phyloP scores from a whole-genome alignment of 257 asterid species.

The Solanum chiquidenum region DNA sequence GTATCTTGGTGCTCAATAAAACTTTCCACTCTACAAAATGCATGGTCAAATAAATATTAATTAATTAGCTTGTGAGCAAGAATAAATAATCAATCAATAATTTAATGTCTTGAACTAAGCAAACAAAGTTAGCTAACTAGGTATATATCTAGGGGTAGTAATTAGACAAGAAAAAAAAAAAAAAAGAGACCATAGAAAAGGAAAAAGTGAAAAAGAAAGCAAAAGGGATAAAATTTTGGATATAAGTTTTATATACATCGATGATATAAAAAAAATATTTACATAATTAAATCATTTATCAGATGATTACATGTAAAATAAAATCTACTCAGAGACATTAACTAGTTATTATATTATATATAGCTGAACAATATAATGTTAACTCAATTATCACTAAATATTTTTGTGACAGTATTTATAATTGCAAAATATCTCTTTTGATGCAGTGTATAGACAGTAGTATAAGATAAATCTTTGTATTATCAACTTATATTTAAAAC shows the following conservation, averaged over 20 bases:
- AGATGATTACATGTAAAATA: neutral
- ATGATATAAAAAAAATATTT: neutral
- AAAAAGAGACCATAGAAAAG: neutral
- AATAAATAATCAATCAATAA: neutral
- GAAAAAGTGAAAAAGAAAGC: neutral
- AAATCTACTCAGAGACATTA: too few relatives aligned
- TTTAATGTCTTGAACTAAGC: neutral
- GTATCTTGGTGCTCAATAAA: slow-evolving; percentile 76
- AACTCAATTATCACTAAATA: too few relatives aligned
- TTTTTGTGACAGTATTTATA: too few relatives aligned
- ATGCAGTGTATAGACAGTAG: too few relatives aligned
- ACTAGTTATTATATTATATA: too few relatives aligned
- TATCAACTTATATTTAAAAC: neutral
- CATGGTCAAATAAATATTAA: neutral
- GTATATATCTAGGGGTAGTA: neutral
- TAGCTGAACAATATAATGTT: too few relatives aligned
- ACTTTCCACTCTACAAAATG: slow-evolving; percentile 52
- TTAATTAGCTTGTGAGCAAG: neutral
- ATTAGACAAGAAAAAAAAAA: neutral
- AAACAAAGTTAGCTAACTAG: neutral
- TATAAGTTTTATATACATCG: neutral
- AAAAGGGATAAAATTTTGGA: neutral
- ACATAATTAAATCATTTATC: neutral
- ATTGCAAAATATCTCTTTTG: too few relatives aligned
- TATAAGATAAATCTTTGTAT: too few relatives aligned